Evolutionary conservation across 805 yeast species (phyloP).

Genomic region (Yamadazyma nakazawae): DNA sequence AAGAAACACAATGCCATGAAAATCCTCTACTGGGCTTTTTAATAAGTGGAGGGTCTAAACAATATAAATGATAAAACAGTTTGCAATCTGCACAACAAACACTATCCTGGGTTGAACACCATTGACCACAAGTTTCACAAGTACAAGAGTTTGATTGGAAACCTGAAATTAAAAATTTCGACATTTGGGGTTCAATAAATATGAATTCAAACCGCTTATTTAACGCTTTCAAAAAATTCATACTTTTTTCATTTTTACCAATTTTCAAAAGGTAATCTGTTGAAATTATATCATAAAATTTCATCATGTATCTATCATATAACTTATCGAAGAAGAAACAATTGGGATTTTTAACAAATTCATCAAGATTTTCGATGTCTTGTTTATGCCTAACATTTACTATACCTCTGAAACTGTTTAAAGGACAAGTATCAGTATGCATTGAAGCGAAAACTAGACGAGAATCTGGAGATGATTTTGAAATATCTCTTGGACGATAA

Average conservation of each 20-base stretch:
- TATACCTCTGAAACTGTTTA: constrained; percentile 69
- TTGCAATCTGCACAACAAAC: constrained; percentile 79
- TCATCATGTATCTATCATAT: constrained; percentile 81
- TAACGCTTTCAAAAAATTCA: constrained; percentile 58
- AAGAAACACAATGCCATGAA: constrained; percentile 84
- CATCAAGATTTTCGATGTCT: constrained; percentile 59
- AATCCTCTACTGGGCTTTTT: constrained; percentile 83
- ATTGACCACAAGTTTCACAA: constrained; percentile 76
- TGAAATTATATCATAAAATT: constrained; percentile 72
- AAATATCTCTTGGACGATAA: constrained; percentile 82
- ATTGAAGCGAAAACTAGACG: constrained; percentile 78
- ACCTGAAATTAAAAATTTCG: constrained; percentile 57
- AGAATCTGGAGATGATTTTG: constrained; percentile 63
- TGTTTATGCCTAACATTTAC: constrained; percentile 67
- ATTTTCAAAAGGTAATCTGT: constrained; percentile 48
- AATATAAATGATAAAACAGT: constrained; percentile 69
- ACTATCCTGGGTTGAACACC: constrained; percentile 73
- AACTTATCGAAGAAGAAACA: constrained; percentile 81
- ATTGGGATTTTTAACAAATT: constrained; percentile 57
- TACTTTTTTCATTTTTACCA: constrained; percentile 43
- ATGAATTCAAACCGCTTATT: constrained; percentile 67
- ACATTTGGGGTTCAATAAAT: constrained; percentile 67
- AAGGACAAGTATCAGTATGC: constrained; percentile 82
- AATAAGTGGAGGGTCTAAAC: constrained; percentile 80
- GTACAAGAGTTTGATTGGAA: constrained; percentile 52